Conservation (phyloP, 2,329 filamentous ascomycete species). For the Fusarium equiseti region DNA sequence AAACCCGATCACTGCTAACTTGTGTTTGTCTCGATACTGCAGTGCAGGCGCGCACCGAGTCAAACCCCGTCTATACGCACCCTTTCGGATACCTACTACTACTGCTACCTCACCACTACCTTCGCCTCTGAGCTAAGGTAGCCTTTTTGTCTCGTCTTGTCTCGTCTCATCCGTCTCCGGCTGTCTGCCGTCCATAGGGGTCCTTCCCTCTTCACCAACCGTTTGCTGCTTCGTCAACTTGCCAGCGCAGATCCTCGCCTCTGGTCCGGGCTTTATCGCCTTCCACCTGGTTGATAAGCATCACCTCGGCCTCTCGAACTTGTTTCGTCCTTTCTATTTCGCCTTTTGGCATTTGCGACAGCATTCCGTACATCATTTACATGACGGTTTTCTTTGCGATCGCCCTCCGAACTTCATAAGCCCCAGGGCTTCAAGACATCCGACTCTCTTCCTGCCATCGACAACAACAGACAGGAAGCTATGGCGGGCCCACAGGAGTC, state of each 20-base stretch:
- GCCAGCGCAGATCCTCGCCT: constrained; percentile 26
- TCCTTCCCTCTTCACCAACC: constrained; percentile 45
- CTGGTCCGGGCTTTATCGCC: constrained; percentile 18
- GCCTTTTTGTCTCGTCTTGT: constrained; percentile 17
- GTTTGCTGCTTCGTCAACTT: constrained; percentile 36
- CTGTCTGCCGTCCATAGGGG: constrained; percentile 30
- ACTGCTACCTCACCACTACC: constrained; percentile 41
- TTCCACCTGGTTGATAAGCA: constrained; percentile 36
- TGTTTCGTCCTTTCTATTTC: constrained; percentile 20
- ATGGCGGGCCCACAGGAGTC: constrained; percentile 57
- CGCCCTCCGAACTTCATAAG: constrained; percentile 54
- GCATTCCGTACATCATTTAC: constrained; percentile 50
- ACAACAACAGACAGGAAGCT: constrained; percentile 52
- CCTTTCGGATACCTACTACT: constrained; percentile 52
- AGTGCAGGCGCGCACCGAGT: constrained; percentile 43
- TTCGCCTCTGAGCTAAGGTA: constrained; percentile 41
- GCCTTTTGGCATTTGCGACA: constrained; percentile 28
- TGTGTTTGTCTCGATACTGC: constrained; percentile 42
- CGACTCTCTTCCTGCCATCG: constrained; percentile 51
- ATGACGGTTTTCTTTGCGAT: constrained; percentile 55
- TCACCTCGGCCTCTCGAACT: constrained; percentile 5
- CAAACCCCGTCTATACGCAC: constrained; percentile 36
- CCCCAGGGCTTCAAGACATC: constrained; percentile 52
- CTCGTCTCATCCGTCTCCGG: constrained; percentile 32
- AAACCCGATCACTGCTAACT: constrained; percentile 35